Base-by-base conservation (phyloP, 2,329 filamentous ascomycete genomes). In the Trichoderma oligosporum region DNA sequence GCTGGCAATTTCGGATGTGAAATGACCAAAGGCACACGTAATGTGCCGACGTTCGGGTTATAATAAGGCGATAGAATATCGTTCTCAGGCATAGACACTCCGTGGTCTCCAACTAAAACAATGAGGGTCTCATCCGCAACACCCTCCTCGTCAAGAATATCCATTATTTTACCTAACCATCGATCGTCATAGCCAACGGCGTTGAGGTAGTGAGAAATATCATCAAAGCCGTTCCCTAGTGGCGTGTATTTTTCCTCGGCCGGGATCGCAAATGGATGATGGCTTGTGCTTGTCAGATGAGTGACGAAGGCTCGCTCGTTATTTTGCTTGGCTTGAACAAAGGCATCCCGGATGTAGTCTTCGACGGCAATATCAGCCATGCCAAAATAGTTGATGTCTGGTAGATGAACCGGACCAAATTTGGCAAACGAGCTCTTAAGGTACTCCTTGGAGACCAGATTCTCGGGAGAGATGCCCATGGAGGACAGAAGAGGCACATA, bases 221-320 rank as follows among this genome's bases (percentile, higher is more conserved):
- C 66, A 6, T 70, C 65, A 0, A 67, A 46, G 0, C 65, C 65
- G 20, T 63, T 63, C 1, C 64, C 62, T 41, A 72, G 41, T 1
- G 65, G 65, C 0, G 67, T 64, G 7, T 68, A 68, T 2, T 57
- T 55, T 27, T 70, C 69, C 0, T 64, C 63, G 4, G 57, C 61
- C 1, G 70, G 70, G 48, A 72, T 58, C 1, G 62, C 64, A 41
- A 69, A 72, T 5, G 68, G 64, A 35, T 72, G 70, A 33, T 72
- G 70, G 20, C 63, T 70, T 6, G 70, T 72, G 53, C 70, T 72
- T 1, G 70, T 72, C 3, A 72, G 52, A 56, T 72, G 70, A 1
- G 70, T 67, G 4, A 72, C 49, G 25, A 72, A 72, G 0, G 72
- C 64, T 9, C 70, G 63, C 36, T 71, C 65, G 11, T 71, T 61